Percentiles rank a stretch among this genome's conserved stretches.
These are phyloP conservation scores for Diaporthe nobilis DNA, from an alignment of 2,329 filamentous ascomycete species.

Conservation along the genomic window DNA sequence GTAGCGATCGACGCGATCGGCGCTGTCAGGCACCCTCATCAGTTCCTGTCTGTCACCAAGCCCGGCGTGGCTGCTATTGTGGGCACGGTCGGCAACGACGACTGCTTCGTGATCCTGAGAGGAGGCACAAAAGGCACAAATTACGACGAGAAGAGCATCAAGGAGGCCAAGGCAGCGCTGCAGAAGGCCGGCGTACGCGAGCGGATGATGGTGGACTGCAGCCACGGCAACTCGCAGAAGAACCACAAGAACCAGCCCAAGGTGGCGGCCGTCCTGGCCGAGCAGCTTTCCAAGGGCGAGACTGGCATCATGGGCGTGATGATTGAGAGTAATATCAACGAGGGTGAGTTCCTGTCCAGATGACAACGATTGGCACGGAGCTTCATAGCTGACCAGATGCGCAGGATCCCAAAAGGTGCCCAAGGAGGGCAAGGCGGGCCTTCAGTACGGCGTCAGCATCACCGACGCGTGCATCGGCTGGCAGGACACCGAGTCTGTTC, in stretches of 20 bases:
- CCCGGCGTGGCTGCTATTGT: slow-evolving; percentile 95
- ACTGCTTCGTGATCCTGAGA: slow-evolving; percentile 96
- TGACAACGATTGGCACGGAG: neutral
- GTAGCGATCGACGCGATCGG: slow-evolving; percentile 97
- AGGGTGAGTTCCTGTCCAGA: slow-evolving; percentile 70
- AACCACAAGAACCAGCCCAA: slow-evolving; percentile 98
- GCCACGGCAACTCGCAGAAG: slow-evolving; percentile 95
- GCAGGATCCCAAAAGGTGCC: slow-evolving; percentile 91
- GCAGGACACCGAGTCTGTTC: slow-evolving; percentile 87
- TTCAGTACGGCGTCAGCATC: slow-evolving; percentile 96
- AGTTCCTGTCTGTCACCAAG: slow-evolving; percentile 98
- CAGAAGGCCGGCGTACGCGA: slow-evolving; percentile 80
- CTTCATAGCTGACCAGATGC: slow-evolving; percentile 47
- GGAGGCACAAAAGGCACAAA: slow-evolving; percentile 96
- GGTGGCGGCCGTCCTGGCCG: slow-evolving; percentile 84
- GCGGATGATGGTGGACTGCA: slow-evolving; percentile 97
- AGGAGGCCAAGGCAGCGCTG: slow-evolving; percentile 84
- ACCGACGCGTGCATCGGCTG: slow-evolving; percentile 97
- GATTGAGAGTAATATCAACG: slow-evolving; percentile 98
- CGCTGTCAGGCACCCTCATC: slow-evolving; percentile 90
- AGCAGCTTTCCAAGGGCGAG: slow-evolving; percentile 89
- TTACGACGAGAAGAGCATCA: slow-evolving; percentile 88
- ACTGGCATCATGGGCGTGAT: slow-evolving; percentile 94
- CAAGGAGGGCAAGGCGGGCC: slow-evolving; percentile 83
- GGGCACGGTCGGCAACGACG: slow-evolving; percentile 93